Base-by-base conservation (phyloP, 169 alveolate species). In the Babesia ovata region DNA sequence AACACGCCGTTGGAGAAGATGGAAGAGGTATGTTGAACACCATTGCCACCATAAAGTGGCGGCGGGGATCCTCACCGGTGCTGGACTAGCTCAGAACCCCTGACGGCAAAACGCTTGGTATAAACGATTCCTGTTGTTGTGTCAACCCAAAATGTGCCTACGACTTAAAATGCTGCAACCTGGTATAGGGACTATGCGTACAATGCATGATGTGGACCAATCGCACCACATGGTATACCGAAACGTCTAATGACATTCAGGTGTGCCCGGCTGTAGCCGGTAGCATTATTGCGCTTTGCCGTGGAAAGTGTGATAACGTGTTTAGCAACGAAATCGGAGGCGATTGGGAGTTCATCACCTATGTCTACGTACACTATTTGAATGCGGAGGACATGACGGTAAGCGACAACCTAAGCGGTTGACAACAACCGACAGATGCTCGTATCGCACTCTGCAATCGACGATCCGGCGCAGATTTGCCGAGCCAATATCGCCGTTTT, bases 361-460 rank as follows among this genome's bases (percentile, higher is more conserved):
- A 33, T 48, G 87, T 74, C 19, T 79, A 79, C 46, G 87, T 71
- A 13, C 87, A 79, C 56, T 79, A 70, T 42, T 49, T 79, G 59
- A 60, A 79, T 50, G 61, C 76, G 14, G 72, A 76, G 29, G 62
- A 58, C 50, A 65, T 70, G 77, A 71, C 76, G 57, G 86, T 76
- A 50, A 26, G 86, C 44, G n/a, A 19, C 21, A 14, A 19, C 46
- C 4, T 11, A 7, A 2, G 59, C 12, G 16, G 19, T 22, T 3
- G 7, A 28, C 17, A 2, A 12, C 42, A 39, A 16, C 36, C 26
- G 17, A 26, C 70, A 75, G 83, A 33, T 79, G 50, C 75, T 79
- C 8, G 48, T 70, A 52, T 79, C 87, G 49, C 74, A 58, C 58
- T 74, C 87, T 16, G 54, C 12, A 17, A 22, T 12, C 26, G 57